Conservation (phyloP, 176 grass and related monocot species). For the Olyra latifolia region DNA sequence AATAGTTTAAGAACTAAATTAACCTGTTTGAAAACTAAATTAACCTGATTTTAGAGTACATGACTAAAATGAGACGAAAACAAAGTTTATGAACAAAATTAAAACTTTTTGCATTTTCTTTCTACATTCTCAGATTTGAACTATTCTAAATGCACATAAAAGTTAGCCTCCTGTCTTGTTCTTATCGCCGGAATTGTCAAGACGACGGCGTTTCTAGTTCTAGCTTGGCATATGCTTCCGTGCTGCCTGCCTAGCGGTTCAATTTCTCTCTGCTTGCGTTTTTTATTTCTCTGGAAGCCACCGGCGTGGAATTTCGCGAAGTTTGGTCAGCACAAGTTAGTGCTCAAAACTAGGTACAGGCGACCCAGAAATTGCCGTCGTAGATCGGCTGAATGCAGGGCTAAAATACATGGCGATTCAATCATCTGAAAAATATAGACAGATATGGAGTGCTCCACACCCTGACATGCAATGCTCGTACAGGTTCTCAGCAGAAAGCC, state of each 20-base stretch:
- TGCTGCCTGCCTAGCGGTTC: background rate
- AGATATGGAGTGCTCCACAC: background rate
- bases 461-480: background rate
- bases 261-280: background rate
- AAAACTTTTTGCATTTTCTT: no score
- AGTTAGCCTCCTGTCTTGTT: background rate
- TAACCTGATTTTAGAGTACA: no score
- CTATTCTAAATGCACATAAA: no score
- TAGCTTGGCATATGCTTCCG: background rate
- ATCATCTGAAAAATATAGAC: background rate
- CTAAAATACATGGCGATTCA: background rate
- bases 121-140: no score
- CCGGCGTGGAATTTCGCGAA: background rate
- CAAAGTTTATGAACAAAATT: no score
- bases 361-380: background rate
- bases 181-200: background rate
- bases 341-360: background rate
- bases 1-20: no score
- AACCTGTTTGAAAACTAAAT: no score
- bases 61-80: no score
- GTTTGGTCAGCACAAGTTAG: conserved; percentile 16
- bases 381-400: background rate
- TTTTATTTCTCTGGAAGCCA: background rate
- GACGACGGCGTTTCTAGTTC: background rate
- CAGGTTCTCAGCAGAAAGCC: background rate